Base-by-base conservation (phyloP, 2,329 filamentous ascomycete genomes). In the Monosporascus cannonballus region DNA sequence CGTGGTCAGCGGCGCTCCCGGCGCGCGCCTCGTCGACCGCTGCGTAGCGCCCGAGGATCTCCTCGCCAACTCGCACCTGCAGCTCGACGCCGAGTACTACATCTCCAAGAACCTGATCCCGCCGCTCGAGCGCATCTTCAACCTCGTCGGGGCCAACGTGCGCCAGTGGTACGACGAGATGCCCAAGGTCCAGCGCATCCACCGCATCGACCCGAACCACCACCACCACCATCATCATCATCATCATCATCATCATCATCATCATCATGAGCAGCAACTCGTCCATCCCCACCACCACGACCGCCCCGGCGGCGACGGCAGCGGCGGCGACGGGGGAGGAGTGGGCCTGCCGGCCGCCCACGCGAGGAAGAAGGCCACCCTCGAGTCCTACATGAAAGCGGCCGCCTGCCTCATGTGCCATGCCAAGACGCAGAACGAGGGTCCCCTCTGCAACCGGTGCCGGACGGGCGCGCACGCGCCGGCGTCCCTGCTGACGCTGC, bases 91-190 rank as follows among this genome's bases (percentile, higher is more conserved):
- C 0, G 91, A 96, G 61, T 99, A 99, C 71, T 99, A 99, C 73
- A 97, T 99, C 63, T 84, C 81, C 18, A 97, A 96, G 74, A 97
- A 96, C 66, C 67, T 99, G 8, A 95, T 99, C 48, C 94, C 94
- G 6, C 94, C 94, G 0, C 79, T 99, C 0, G 93, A 97, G 69
- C 86, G 94, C 27, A 96, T 99, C 59, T 96, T 99, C 75, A 96
- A 94, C 64, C 85, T 99, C 3, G 89, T 97, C 2, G 94, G 94
- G 6, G 94, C 91, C 34, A 96, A 94, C 66, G 89, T 97, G 0
- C 76, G 89, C 18, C 80, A 83, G 54, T 99, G 94, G 94, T 97
- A 91, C 64, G 90, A 96, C 57, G 91, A 96, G 70, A 95, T 97
- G 90, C 93, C 93, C 46, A 96, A 95, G 68, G 78, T 94, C 20